Base-by-base conservation (phyloP, 2,329 filamentous ascomycete species). In the Monosporascus sp. region DNA sequence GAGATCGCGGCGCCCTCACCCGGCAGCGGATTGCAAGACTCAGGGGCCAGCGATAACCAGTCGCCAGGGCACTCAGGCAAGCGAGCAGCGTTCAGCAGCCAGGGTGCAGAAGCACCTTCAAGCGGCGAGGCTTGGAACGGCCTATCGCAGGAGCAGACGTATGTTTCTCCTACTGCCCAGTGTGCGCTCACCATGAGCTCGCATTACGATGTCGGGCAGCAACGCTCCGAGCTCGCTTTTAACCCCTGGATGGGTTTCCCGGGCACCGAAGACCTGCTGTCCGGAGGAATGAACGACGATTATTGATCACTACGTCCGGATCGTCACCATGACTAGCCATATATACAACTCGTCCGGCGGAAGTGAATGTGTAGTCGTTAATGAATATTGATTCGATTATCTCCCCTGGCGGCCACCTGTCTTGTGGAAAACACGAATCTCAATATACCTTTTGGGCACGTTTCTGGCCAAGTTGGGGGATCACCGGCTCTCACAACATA, bases 171-270 rank as follows among this genome's bases (percentile, higher is more conserved):
- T 17, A n/a, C n/a, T 27, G 17, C n/a, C 16, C 17, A 24, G 16
- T 47, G 14, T 41, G 26, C 27, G 19, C 47, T 19, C 27, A 5
- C 27, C 8, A 8, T 46, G 43, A 27, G 49, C 26, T 16, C 31
- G 40, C 57, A 54, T 9, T 51, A 64, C 5, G 63, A 65, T 19
- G 62, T 61, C 3, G 52, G 50, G 3, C 60, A 58, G 37, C 61
- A 64, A 52, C 62, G 63, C 45, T 60, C 62, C 3, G 63, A 60
- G 3, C 53, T 65, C 14, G 62, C 64, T 22, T 66, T 64, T 53
- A 66, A 66, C 48, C 63, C 64, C 2, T 61, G 60, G 60, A 66
- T 66, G 63, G 64, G 64, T 1, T 64, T 65, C 31, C 53, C 59
- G 3, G 61, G 59, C n/a, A 61, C 52, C 1, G 63, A 66, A 43